These are phyloP conservation scores for Davidsoniella virescens DNA, from an alignment of 2,329 filamentous ascomycete species.

Conservation along the genomic window DNA sequence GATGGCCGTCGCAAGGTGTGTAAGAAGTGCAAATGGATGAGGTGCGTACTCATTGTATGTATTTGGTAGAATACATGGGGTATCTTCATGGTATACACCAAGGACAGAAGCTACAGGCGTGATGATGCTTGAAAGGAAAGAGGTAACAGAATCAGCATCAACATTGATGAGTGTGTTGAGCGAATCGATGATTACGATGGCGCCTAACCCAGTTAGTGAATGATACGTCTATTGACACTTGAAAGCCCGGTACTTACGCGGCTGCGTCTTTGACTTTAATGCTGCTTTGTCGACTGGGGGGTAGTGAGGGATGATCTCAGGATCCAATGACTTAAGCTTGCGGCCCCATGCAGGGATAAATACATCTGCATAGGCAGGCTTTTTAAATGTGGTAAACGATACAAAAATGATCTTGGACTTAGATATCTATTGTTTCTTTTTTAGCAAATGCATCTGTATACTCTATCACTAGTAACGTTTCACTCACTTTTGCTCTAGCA, in stretches of 20 bases:
- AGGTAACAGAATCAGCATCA: constrained; percentile 40
- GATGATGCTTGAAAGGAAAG: constrained; percentile 54
- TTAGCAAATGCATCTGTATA: background rate
- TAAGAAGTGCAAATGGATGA: constrained; percentile 52
- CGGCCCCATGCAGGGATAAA: constrained; percentile 51
- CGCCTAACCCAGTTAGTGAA: constrained; percentile 30
- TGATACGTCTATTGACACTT: background rate
- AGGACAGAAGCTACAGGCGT: constrained; percentile 55
- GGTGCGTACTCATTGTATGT: constrained; percentile 43
- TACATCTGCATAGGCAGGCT: constrained; percentile 46
- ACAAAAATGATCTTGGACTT: constrained; percentile 60
- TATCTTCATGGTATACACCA: constrained; percentile 68
- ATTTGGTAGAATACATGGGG: constrained; percentile 38
- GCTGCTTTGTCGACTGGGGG: background rate
- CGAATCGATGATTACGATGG: constrained; percentile 64
- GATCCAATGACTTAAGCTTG: constrained; percentile 21
- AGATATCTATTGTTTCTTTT: constrained; percentile 22
- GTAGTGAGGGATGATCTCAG: background rate
- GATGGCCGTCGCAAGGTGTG: constrained; percentile 78
- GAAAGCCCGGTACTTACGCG: constrained; percentile 1
- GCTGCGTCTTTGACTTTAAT: background rate
- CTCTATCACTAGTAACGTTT: background rate
- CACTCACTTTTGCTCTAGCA: constrained; percentile 50
- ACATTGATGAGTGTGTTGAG: constrained; percentile 49
- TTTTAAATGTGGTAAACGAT: constrained; percentile 57